These are phyloP conservation scores for Rhodotorula graminis DNA, from an alignment of 768 basidiomycete species.

Conservation along the genomic window DNA sequence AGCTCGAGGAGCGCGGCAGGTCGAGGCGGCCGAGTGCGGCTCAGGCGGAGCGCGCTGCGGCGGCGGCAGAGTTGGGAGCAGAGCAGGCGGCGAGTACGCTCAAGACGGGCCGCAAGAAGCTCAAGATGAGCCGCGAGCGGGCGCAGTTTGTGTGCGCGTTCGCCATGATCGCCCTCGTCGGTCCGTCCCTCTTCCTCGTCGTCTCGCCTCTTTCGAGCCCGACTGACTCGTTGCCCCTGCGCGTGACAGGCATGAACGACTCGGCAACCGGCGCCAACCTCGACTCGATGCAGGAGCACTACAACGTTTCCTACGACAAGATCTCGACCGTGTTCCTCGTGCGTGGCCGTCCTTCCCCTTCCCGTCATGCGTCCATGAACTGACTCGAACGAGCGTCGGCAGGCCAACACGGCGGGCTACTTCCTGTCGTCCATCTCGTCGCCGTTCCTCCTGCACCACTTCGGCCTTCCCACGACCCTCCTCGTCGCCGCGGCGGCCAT, in stretches of 20 bases:
- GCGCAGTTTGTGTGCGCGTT: conserved; percentile 21
- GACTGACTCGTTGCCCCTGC: no score
- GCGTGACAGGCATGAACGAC: conserved; percentile 30
- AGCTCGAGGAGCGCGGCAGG: conserved; percentile 13
- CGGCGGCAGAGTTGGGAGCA: no score
- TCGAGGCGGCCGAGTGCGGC: not conserved
- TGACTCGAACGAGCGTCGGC: no score
- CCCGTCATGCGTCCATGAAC: no score
- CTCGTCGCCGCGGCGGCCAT: conserved; percentile 14
- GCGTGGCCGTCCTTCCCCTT: no score
- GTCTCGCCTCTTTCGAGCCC: not conserved
- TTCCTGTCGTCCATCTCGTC: conserved; percentile 25
- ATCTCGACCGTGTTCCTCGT: conserved; percentile 39
- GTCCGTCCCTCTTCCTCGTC: not conserved
- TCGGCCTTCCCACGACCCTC: conserved; percentile 30
- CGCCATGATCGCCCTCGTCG: conserved; percentile 17
- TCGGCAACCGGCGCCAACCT: conserved; percentile 33
- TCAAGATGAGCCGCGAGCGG: conserved; percentile 4
- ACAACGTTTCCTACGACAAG: conserved; percentile 30
- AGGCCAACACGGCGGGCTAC: conserved; percentile 21
- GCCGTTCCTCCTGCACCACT: conserved; percentile 37
- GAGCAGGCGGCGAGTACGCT: not conserved
- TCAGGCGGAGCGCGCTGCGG: not conserved
- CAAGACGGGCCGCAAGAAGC: not conserved
- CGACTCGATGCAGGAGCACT: conserved; percentile 32